Conservation (phyloP, 495 filamentous ascomycete genomes). For the Aspergillus olivimuriae region DNA sequence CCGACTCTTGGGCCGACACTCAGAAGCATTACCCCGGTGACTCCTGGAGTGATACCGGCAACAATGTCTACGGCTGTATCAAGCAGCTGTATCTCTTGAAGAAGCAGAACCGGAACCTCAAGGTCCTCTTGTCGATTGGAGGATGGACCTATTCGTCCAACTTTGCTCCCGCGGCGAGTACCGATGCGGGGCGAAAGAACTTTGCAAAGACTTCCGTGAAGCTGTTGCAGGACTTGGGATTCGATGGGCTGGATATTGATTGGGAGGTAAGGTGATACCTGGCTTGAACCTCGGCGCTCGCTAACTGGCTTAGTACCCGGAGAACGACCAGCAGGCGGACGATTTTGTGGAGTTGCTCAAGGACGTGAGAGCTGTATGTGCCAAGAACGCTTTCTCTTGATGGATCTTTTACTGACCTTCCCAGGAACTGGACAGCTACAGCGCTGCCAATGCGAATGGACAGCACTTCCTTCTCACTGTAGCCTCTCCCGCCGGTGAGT, state of each 20-base stretch:
- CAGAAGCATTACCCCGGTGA: conserved; percentile 69
- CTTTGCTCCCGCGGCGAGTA: conserved; percentile 61
- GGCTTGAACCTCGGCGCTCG: neutral
- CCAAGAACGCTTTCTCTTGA: neutral
- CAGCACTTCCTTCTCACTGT: conserved; percentile 63
- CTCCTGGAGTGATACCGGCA: conserved; percentile 39
- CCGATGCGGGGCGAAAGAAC: conserved; percentile 52
- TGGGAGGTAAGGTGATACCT: conserved; percentile 40
- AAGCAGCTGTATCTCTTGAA: conserved; percentile 95
- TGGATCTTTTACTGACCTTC: neutral
- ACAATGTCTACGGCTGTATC: conserved; percentile 54
- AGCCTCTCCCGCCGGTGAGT: conserved; percentile 49
- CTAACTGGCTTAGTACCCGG: conserved; percentile 22
- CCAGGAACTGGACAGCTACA: conserved; percentile 56
- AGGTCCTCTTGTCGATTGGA: conserved; percentile 87
- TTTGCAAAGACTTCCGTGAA: conserved; percentile 64
- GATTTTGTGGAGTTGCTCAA: conserved; percentile 59
- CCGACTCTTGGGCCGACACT: conserved; percentile 75
- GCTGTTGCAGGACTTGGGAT: conserved; percentile 57
- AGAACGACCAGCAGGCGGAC: conserved; percentile 41
- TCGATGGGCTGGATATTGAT: conserved; percentile 59
- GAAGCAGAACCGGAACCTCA: conserved; percentile 78
- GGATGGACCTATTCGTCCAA: conserved; percentile 94
- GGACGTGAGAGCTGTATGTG: conserved; percentile 38
- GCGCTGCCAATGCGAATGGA: conserved; percentile 33